Evolutionary conservation across 768 basidiomycete species (phyloP).

Genomic region (Lactifluus echinatus): DNA sequence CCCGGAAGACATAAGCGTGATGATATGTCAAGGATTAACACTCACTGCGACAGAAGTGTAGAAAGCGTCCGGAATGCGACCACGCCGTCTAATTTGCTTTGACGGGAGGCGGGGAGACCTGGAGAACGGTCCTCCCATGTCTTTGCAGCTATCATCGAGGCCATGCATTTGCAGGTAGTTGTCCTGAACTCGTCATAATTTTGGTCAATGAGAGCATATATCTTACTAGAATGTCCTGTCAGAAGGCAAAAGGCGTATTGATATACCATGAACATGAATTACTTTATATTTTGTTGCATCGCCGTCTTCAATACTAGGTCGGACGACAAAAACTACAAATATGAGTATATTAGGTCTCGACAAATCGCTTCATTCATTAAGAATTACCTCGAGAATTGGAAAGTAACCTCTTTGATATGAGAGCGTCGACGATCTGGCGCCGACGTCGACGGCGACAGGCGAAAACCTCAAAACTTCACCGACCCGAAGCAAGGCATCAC

Average conservation of each 20-base stretch:
- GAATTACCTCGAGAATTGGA: slow-evolving; percentile 26
- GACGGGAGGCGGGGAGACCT: not conserved
- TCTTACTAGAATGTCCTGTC: slow-evolving; percentile 6
- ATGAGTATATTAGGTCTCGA: not conserved
- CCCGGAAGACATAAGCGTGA: not conserved
- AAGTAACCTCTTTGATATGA: slow-evolving; percentile 29
- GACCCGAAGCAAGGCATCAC: slow-evolving; percentile 23
- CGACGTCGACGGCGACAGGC: slow-evolving; percentile 19
- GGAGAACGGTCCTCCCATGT: slow-evolving; percentile 22
- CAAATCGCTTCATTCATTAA: not conserved
- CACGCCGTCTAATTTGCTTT: slow-evolving; percentile 20
- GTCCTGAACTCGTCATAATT: slow-evolving; percentile 23
- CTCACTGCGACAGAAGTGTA: slow-evolving; percentile 20
- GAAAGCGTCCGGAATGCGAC: slow-evolving; percentile 25
- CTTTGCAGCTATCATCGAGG: slow-evolving; percentile 16
- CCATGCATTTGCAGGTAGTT: slow-evolving; percentile 19
- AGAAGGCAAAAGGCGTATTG: not conserved
- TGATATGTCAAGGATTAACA: not conserved
- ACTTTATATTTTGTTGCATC: slow-evolving; percentile 26
- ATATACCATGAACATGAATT: not conserved
- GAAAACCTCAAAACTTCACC: slow-evolving; percentile 24
- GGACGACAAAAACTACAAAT: slow-evolving; percentile 25
- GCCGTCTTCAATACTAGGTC: slow-evolving; percentile 25
- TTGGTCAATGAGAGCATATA: slow-evolving; percentile 23
- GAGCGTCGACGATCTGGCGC: slow-evolving; percentile 2